Evolutionary conservation across 2,329 filamentous ascomycete genomes (phyloP).

Genomic region (Fusarium sp.): DNA sequence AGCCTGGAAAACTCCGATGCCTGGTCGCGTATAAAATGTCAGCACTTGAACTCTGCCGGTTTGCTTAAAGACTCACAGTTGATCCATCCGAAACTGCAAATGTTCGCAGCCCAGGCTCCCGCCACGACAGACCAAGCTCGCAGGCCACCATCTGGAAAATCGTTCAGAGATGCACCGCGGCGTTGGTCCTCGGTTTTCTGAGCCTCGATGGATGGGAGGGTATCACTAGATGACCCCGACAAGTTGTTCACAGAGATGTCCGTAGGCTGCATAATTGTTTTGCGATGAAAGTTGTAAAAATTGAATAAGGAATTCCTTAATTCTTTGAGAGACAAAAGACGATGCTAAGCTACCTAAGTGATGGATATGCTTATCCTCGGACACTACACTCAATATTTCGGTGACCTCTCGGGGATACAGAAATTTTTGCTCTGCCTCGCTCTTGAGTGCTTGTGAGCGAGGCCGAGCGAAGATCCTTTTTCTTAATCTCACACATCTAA

Average conservation of each 20-base stretch:
- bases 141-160: not conserved
- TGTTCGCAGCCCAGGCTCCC: not conserved
- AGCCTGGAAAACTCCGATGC: not conserved
- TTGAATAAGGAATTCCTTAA: not conserved
- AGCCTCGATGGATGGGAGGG: not conserved
- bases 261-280: not conserved
- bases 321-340: not conserved
- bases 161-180: not conserved
- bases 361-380: not conserved
- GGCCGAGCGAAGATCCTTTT: not conserved
- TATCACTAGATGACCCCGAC: not conserved
- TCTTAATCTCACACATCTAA: not conserved
- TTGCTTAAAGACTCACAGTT: not conserved
- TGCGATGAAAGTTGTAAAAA: not conserved
- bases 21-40: not conserved
- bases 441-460: not conserved
- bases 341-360: not conserved
- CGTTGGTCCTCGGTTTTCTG: not conserved
- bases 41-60: not conserved
- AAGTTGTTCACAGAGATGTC: not conserved
- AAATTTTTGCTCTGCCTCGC: not conserved
- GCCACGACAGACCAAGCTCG: not conserved
- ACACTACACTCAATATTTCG: not conserved
- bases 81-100: conserved; percentile 5
- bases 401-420: conserved; percentile 3